These are phyloP conservation scores for Backusella sp. DNA, from an alignment of 192 early-diverging fungal genomes.

Conservation along the genomic window DNA sequence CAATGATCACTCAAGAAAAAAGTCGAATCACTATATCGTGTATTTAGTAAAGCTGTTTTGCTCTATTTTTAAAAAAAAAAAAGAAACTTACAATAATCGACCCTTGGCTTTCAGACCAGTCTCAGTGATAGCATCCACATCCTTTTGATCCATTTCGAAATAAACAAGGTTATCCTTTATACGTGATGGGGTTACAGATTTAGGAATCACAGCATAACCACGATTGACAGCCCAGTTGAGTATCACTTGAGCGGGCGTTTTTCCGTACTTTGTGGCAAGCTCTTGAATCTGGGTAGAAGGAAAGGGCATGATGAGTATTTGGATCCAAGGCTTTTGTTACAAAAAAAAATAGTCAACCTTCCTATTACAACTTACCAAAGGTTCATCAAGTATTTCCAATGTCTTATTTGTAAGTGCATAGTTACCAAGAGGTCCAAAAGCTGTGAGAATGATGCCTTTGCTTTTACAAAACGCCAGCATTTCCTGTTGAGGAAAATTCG, in stretches of 20 bases:
- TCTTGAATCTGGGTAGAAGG: conserved; percentile 8
- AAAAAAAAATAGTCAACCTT: neutral
- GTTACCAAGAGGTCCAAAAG: conserved; percentile 69
- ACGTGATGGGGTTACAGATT: conserved; percentile 51
- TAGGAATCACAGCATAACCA: conserved; percentile 61
- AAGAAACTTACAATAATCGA: neutral
- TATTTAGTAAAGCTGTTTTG: neutral
- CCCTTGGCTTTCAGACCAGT: conserved; percentile 2
- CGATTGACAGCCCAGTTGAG: conserved; percentile 55
- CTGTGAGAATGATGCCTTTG: conserved; percentile 63
- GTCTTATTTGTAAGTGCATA: conserved; percentile 13
- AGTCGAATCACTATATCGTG: neutral
- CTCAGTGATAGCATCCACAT: conserved; percentile 23
- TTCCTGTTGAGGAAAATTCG: conserved; percentile 52
- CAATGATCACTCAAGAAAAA: neutral
- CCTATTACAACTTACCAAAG: neutral
- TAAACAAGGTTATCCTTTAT: conserved; percentile 55
- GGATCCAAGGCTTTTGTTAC: neutral
- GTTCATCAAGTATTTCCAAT: conserved; percentile 13
- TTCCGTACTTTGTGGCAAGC: conserved; percentile 43
- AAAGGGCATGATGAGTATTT: neutral
- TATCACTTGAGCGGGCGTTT: conserved; percentile 49
- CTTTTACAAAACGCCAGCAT: conserved; percentile 61
- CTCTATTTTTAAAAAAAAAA: neutral
- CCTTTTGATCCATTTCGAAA: conserved; percentile 34